Conservation (phyloP, 208 protist species). For the Histomonas meleagridis region DNA sequence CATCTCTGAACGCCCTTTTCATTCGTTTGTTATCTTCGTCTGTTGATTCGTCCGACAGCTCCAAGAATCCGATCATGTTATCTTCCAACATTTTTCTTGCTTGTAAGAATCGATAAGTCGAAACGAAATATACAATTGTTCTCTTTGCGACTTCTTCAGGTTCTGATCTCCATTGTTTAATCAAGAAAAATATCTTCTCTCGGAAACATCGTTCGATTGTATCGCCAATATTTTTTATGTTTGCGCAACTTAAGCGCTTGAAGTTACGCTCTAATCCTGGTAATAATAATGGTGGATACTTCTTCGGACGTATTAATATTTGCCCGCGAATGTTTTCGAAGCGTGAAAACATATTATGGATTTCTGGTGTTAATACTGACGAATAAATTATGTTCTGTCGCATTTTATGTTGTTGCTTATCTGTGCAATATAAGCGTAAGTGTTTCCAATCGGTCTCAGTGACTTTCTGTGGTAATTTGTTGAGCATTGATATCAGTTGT, state of each 20-base stretch:
- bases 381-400: background rate
- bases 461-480: background rate
- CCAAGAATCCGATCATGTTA: background rate
- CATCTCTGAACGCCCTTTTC: background rate
- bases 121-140: slow-evolving; percentile 22
- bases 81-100: background rate
- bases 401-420: slow-evolving; percentile 21
- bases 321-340: background rate
- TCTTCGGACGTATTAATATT: background rate
- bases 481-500: background rate
- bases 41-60: background rate
- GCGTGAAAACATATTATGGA: background rate
- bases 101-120: background rate
- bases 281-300: background rate
- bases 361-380: background rate
- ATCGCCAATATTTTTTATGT: background rate
- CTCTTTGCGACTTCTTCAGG: background rate
- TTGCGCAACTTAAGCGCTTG: background rate
- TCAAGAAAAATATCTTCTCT: background rate
- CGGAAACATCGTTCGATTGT: background rate
- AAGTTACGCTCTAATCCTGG: background rate
- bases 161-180: background rate
- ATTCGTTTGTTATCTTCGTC: background rate
- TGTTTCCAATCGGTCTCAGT: background rate
- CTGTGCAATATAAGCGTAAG: background rate